phyloP scores from a whole-genome alignment of 768 basidiomycete genomes.

The Cystobasidium tubakii region DNA sequence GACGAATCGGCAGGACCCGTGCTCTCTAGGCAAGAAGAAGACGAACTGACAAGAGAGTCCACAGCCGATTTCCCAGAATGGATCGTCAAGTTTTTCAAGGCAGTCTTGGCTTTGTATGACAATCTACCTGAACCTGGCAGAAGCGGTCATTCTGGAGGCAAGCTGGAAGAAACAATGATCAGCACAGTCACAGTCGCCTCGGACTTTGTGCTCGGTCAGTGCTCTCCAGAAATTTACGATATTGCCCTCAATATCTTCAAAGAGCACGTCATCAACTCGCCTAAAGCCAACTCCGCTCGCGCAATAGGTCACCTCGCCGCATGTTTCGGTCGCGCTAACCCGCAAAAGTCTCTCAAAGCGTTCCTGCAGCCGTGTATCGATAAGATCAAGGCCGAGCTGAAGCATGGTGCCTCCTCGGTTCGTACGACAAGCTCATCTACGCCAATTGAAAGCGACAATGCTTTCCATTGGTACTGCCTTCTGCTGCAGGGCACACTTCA shows the following conservation, averaged over 20 bases:
- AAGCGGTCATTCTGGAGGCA: constrained; percentile 59
- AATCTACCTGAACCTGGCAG: constrained; percentile 78
- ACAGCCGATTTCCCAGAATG: constrained; percentile 73
- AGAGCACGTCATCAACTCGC: constrained; percentile 81
- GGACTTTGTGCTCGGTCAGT: constrained; percentile 69
- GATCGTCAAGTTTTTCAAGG: constrained; percentile 71
- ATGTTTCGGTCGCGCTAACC: constrained; percentile 71
- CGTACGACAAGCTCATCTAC: constrained; percentile 63
- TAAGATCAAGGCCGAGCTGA: constrained; percentile 77
- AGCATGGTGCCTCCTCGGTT: constrained; percentile 60
- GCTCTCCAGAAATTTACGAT: constrained; percentile 71
- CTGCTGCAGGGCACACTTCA: constrained; percentile 73
- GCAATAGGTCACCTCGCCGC: constrained; percentile 83
- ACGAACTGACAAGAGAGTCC: constrained; percentile 63
- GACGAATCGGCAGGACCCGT: constrained; percentile 46
- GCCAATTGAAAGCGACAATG: constrained; percentile 54
- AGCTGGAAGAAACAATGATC: constrained; percentile 50
- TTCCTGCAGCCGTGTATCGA: constrained; percentile 70
- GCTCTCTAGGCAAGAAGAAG: constrained; percentile 64
- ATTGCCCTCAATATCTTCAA: constrained; percentile 75
- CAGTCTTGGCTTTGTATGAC: constrained; percentile 72
- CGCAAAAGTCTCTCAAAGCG: constrained; percentile 67
- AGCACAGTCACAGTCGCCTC: constrained; percentile 56
- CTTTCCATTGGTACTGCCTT: constrained; percentile 78
- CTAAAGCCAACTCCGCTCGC: constrained; percentile 81